Percentiles rank a stretch among this genome's conserved stretches.
These are phyloP conservation scores for Fusarium sp. DNA, from an alignment of 2,329 filamentous ascomycete species.

Conservation along the genomic window DNA sequence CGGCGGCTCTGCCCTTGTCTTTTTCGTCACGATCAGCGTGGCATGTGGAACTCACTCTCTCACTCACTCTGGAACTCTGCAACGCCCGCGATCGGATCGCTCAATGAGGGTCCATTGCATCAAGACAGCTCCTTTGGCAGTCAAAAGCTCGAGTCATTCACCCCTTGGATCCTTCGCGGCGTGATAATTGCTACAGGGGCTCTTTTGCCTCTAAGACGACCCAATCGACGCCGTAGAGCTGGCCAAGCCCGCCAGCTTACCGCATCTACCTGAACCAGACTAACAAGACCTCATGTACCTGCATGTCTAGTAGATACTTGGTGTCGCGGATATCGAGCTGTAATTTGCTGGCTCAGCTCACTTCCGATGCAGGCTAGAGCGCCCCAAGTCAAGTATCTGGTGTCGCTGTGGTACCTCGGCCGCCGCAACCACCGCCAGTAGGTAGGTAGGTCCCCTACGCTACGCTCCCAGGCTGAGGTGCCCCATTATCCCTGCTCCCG, in stretches of 20 bases:
- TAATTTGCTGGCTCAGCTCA: neutral
- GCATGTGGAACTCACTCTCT: slow-evolving; percentile 30
- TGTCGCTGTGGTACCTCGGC: slow-evolving; percentile 26
- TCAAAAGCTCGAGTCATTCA: neutral
- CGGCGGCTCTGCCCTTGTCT: slow-evolving; percentile 37
- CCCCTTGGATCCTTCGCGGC: slow-evolving; percentile 19
- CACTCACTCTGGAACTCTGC: slow-evolving; percentile 29
- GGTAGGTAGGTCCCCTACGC: slow-evolving; percentile 24
- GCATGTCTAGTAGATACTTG: slow-evolving; percentile 28
- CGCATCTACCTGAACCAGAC: slow-evolving; percentile 43
- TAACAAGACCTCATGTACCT: slow-evolving; percentile 39
- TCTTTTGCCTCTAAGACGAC: slow-evolving; percentile 15
- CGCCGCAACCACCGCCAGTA: slow-evolving; percentile 29
- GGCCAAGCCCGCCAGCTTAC: slow-evolving; percentile 36
- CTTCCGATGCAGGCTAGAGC: slow-evolving; percentile 14
- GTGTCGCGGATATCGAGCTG: neutral
- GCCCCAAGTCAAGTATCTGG: slow-evolving; percentile 28
- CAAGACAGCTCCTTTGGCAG: neutral
- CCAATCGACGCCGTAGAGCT: slow-evolving; percentile 35
- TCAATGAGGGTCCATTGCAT: slow-evolving; percentile 2
- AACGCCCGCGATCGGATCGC: slow-evolving; percentile 29
- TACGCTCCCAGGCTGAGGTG: neutral
- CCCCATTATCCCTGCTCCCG: slow-evolving; percentile 38
- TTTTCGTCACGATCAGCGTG: slow-evolving; percentile 36
- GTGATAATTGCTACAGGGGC: slow-evolving; percentile 37